Conservation (phyloP, 352 stramenopile genomes). For the Pythium graminicola region DNA sequence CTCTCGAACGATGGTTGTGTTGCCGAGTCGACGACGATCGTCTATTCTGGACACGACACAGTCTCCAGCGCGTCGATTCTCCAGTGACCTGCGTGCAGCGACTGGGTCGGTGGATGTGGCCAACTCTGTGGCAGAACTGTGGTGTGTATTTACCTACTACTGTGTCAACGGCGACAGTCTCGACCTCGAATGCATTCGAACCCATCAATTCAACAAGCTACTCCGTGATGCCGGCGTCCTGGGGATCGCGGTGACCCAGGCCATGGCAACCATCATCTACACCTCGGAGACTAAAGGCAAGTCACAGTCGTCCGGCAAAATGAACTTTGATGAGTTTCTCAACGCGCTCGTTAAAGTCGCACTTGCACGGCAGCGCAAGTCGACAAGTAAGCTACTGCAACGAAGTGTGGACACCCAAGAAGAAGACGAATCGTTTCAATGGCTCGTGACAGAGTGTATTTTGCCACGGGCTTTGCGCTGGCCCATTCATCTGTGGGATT, state of each 20-base stretch:
- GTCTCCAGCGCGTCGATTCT: not conserved
- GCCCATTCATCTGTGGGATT: conserved; percentile 41
- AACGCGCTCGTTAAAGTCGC: conserved; percentile 73
- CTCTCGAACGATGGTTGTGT: not conserved
- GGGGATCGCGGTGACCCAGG: conserved; percentile 40
- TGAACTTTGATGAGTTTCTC: conserved; percentile 76
- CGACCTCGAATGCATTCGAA: conserved; percentile 60
- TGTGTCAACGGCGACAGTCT: conserved; percentile 71
- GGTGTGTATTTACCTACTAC: conserved; percentile 77
- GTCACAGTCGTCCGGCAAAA: conserved; percentile 44
- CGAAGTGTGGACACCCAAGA: conserved; percentile 26
- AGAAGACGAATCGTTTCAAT: conserved; percentile 50
- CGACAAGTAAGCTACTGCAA: conserved; percentile 27
- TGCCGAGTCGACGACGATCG: not conserved
- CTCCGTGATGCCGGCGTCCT: conserved; percentile 58
- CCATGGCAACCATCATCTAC: conserved; percentile 77
- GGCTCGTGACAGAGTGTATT: conserved; percentile 51
- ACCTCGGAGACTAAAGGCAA: conserved; percentile 72
- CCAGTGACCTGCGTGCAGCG: too few relatives aligned
- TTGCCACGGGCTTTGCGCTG: conserved; percentile 52
- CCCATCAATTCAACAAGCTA: conserved; percentile 69
- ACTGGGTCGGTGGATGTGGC: too few relatives aligned
- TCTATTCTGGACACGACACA: not conserved
- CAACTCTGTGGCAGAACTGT: conserved; percentile 63
- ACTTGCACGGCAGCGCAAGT: conserved; percentile 24